Base-by-base conservation (phyloP, 2,329 filamentous ascomycete genomes). In the Trichoderma koningii region DNA sequence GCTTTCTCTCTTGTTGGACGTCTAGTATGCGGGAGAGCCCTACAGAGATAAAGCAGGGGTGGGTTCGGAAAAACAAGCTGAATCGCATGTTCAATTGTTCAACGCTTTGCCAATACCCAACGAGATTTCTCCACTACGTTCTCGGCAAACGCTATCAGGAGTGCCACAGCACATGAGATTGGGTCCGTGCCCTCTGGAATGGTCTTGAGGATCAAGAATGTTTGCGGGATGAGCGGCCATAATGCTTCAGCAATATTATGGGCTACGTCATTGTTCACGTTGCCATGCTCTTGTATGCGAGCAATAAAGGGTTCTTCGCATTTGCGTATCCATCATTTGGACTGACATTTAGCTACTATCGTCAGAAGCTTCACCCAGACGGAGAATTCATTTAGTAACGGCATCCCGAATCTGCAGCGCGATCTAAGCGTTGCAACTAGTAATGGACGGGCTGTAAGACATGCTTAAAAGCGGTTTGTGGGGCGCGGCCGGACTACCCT, bases 401-500 rank as follows among this genome's bases (percentile, higher is more conserved):
- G 44, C 6, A 42, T 62, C 21, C 44, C 44, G n/a, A 41, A 62
- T 47, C 19, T 53, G 5, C 44, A n/a, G 23, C 59, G 44, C 7
- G 59, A 62, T 44, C 14, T 52, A 15, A 53, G 59, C 30, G 45
- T 70, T 45, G 38, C 63, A 55, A 65, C 7, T 34, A 34, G 7
- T 34, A 50, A 57, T 9, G 65, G 50, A 3, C 44, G 67, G 23
- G 69, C 71, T 0, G 71, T 23, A 71, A 30, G 44, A 70, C 21
- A 17, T 72, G 9, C 50, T 73, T 38, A 56, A 61, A 56, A 61
- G 12, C 53, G 64, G 15, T 42, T 72, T 3, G 64, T 67, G 23
- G 55, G 44, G 5, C 65, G 57, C 7, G 69, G 67, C 1, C 71
- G 70, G 70, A 68, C 65, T 1, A 61, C 63, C 1, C 30, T 71